Base-by-base conservation (phyloP, 768 basidiomycete species). In the Hypholoma fasciculare region DNA sequence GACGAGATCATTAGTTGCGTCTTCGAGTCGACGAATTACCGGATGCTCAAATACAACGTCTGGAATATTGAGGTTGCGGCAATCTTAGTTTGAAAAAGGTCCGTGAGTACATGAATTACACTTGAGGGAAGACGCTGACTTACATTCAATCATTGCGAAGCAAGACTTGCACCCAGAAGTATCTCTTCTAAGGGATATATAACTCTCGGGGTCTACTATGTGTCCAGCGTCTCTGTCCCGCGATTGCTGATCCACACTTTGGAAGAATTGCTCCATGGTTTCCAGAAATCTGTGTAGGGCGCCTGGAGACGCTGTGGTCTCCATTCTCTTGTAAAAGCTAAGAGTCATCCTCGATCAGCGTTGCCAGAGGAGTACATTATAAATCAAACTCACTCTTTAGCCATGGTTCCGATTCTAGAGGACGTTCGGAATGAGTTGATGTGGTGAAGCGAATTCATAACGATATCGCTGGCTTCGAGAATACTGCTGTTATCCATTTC, bases 111-210 rank as follows among this genome's bases (percentile, higher is more conserved):
- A 60, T 46, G 42, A 52, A 43, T 27, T 12, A 46, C 52, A 62
- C 59, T 42, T 2, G 7, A 26, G 61, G 46, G 48, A n/a, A 13
- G 19, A 53, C 50, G 52, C 52, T 37, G 34, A 67, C 71, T 64
- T 67, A 77, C 77, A 92, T 78, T 92, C 90, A 65, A 92, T 89
- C 59, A 92, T 78, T 13, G 83, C 90, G 82, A 87, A 93, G 70
- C 86, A 88, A 7, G 89, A 83, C 73, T 90, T 91, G 73, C 90
- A 92, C n/a, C 81, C 91, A 51, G 88, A 89, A 5, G 90, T 92
- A 64, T 93, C 88, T 47, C 91, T 83, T 43, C 91, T 84, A n/a
- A 89, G 82, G 40, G 84, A 75, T 62, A 94, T 88, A 71, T 92
- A 94, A 1, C 88, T 86, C 61, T 92, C 88, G 46, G 92, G 82